Base-by-base conservation (phyloP, 2,329 filamentous ascomycete species). In the Aspergillus puulaauensis region DNA sequence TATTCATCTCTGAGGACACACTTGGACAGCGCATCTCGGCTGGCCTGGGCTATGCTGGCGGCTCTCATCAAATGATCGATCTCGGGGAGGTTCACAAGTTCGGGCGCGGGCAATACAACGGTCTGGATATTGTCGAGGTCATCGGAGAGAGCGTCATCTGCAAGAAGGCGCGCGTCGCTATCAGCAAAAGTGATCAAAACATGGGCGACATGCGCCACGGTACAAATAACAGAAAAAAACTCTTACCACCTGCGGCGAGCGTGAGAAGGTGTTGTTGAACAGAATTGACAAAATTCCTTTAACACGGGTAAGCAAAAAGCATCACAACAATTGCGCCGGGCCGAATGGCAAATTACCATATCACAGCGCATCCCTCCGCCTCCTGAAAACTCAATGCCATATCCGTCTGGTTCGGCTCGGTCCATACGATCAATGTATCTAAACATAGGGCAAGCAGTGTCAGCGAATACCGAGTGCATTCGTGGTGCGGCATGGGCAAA, bases 371-470 rank as follows among this genome's bases (percentile, higher is more conserved):
- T 46, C 93, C 95, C 66, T 98, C 95, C 2, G 93, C 89, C 78
- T 99, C 95, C 75, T 99, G 95, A 70, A 99, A 99, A 73, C 93
- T 97, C 62, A 99, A 83, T 44, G 95, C 95, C 95, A 99, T 98
- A 73, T 99, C 95, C 56, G 93, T 87, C 58, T 90, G 90, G 77
- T 88, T 95, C 59, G 87, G 85, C 73, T 98, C 95, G 40, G 93
- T 97, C 95, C 95, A 99, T 60, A 99, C 93, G 61, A 99, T 98
- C 60, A 99, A 85, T 3, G 95, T 99, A 75, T 98, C 93, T 96
- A 75, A 54, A 64, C 49, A 60, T 61, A 54, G 60, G 62, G 70
- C 62, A 63, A 61, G 63, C 60, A 64, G 56, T 47, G 57, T 72
- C 60, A 66, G 65, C 58, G 48, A 59, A 23, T 50, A 49, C 43